Conservation (phyloP, 2,329 filamentous ascomycete genomes). For the Ceratocystis harringtonii region DNA sequence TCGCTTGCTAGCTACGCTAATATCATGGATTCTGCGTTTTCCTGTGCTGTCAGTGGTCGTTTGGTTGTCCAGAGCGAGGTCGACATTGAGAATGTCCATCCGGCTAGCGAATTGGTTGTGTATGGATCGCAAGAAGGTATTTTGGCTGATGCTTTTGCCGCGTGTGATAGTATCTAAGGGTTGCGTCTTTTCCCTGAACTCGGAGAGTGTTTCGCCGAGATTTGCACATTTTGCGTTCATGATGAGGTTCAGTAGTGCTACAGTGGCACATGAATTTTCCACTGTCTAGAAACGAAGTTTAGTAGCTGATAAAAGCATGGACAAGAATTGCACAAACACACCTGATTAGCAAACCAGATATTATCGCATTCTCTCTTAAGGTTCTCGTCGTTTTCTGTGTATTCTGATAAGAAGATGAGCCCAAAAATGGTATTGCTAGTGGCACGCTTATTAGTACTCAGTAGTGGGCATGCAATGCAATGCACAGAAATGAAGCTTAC, state of each 20-base stretch:
- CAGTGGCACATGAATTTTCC: conserved; percentile 77
- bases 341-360: conserved; percentile 92
- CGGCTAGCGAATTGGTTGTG: conserved; percentile 81
- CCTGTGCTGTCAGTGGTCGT: conserved; percentile 24
- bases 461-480: neutral
- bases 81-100: conserved; percentile 59
- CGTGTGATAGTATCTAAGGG: conserved; percentile 55
- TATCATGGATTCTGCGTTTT: conserved; percentile 24
- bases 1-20: conserved; percentile 24
- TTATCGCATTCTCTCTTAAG: conserved; percentile 40
- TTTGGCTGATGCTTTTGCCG: conserved; percentile 59
- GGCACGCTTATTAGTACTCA: neutral
- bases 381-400: conserved; percentile 36
- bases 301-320: conserved; percentile 15
- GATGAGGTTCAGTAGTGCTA: conserved; percentile 82
- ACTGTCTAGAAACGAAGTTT: conserved; percentile 41
- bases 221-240: conserved; percentile 60
- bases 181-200: conserved; percentile 60
- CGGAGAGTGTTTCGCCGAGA: conserved; percentile 53
- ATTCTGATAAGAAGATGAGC: conserved; percentile 79
- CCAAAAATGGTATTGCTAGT: conserved; percentile 59
- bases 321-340: conserved; percentile 23
- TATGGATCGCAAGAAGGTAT: conserved; percentile 59
- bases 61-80: conserved; percentile 49
- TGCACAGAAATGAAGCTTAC: conserved; percentile 30